Evolutionary conservation across 2,329 filamentous ascomycete species (phyloP), one percentile per base, ranked within the genome.

Genomic region (Emmonsiellopsis sp.): DNA sequence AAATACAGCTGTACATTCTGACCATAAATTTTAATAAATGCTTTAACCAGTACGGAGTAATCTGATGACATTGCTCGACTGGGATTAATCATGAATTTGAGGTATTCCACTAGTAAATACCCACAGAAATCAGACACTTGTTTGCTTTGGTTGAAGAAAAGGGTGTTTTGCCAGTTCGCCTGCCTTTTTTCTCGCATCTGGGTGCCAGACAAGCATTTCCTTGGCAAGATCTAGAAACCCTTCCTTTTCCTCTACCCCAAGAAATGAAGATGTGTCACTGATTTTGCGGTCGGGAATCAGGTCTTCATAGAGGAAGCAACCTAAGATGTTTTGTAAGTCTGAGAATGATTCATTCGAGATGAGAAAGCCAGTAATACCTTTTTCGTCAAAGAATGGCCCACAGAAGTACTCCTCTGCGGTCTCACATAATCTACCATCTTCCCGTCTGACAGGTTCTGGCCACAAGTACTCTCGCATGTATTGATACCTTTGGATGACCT

Each of bases 211-310:
- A 55, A 70, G 63, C 65, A 68, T 69, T 57, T 39, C 49, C 46
- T 58, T 62, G 47, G 54, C 60, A 33, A 69, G 57, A 58, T 64
- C 59, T 43, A 69, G 48, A 60, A 70, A 69, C 10, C 36, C 33
- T 55, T 67, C 60, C 51, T 51, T 65, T 55, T 70, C 63, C 42
- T 62, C 60, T 55, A 53, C 60, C 40, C 61, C 55, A 48, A 68
- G 62, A 48, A 61, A 67, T 39, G 59, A 57, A 56, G 60, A 56
- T 45, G 60, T 60, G 48, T 65, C 61, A 27, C 40, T 60, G 57
- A 70, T 56, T 51, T 60, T 68, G 11, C 63, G 53, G 52, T 64
- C 50, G 3, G 67, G 65, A 34, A 70, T 67, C 53, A 71, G 51
- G 33, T 67, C 59, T 53, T 66, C 57, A 52, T 65, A 63, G 44